Conservation (phyloP, 1,284 basidiomycete species). For the Puccinia polysora region DNA sequence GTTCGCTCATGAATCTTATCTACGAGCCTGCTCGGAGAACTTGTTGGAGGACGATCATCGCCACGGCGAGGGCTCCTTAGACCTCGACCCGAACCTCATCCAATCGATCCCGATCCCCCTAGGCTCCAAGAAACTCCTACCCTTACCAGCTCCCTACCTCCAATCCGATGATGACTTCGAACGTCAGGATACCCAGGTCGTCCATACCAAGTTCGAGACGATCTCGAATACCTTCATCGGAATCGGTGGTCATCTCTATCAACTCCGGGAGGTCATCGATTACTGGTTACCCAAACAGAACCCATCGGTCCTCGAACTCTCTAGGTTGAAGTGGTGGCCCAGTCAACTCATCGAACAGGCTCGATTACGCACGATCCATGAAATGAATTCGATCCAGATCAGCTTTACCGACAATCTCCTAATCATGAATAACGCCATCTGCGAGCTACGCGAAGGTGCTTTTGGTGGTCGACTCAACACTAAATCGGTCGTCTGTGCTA, state of each 20-base stretch:
- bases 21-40: slow-evolving; percentile 20
- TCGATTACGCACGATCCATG: slow-evolving; percentile 24
- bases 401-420: slow-evolving; percentile 31
- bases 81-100: slow-evolving; percentile 19
- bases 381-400: slow-evolving; percentile 20
- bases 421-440: slow-evolving; percentile 27
- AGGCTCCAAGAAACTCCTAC: slow-evolving; percentile 9
- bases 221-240: slow-evolving; percentile 18
- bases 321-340: slow-evolving; percentile 25
- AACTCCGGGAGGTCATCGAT: slow-evolving; percentile 37
- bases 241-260: slow-evolving; percentile 30
- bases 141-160: slow-evolving; percentile 10
- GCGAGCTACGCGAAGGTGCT: slow-evolving; percentile 36
- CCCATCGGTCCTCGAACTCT: background rate
- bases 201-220: slow-evolving; percentile 15
- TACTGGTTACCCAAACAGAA: slow-evolving; percentile 30
- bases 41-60: slow-evolving; percentile 12
- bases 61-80: slow-evolving; percentile 10
- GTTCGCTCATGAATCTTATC: slow-evolving; percentile 21
- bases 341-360: slow-evolving; percentile 28
- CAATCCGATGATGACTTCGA: slow-evolving; percentile 19
- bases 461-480: slow-evolving; percentile 42
- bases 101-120: slow-evolving; percentile 14
- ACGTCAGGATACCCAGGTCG: slow-evolving; percentile 27
- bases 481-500: slow-evolving; percentile 6